A percentile compares a stretch with the other conserved stretches of the same genome.
These are phyloP conservation scores for Backusella westeae DNA, from an alignment of 192 early-diverging fungal genomes.

Conservation along the genomic window DNA sequence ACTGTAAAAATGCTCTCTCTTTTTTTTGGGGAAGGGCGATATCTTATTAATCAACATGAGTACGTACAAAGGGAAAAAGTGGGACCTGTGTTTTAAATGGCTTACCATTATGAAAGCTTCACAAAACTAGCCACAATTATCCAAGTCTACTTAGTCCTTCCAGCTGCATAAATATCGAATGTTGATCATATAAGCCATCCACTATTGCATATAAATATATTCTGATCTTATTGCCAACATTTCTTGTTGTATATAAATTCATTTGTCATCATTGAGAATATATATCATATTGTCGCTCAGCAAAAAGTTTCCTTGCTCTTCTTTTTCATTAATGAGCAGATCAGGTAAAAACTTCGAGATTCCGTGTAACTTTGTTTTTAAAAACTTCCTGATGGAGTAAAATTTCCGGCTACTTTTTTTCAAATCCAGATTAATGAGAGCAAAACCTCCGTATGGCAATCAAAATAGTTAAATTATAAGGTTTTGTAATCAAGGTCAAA, in stretches of 20 bases:
- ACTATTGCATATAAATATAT: no score
- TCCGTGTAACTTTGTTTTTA: background rate
- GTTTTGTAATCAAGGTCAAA: background rate
- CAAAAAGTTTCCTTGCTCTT: background rate
- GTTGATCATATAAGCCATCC: background rate
- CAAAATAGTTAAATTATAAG: conserved; percentile 6
- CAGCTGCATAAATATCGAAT: background rate
- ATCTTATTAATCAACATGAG: background rate
- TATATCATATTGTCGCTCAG: background rate
- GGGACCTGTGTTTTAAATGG: background rate
- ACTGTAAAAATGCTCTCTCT: background rate
- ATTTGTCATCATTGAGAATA: background rate
- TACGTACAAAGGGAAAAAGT: background rate
- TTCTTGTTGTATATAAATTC: background rate
- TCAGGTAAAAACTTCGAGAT: background rate
- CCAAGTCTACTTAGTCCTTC: background rate
- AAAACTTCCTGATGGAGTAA: background rate
- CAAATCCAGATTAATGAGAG: background rate
- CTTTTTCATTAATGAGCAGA: background rate
- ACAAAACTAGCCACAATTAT: background rate
- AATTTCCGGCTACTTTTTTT: background rate
- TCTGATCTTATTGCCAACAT: background rate
- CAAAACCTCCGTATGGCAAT: background rate
- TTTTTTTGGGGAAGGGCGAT: background rate
- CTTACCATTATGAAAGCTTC: background rate